Evolutionary conservation across 2,329 filamentous ascomycete species (phyloP).

Genomic region (Apiospora phragmitis): DNA sequence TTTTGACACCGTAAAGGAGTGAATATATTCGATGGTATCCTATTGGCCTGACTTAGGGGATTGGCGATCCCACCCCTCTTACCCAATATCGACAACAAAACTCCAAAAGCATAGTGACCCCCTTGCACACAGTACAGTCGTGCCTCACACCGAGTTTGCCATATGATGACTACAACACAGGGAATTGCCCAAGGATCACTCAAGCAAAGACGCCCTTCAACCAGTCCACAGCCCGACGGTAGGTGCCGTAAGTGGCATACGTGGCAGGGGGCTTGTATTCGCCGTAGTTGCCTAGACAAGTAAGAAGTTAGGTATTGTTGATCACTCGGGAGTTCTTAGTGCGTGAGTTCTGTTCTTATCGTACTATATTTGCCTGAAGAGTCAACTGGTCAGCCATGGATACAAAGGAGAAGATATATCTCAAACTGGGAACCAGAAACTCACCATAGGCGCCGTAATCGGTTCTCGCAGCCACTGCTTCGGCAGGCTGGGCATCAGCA

Average conservation of each 20-base stretch:
- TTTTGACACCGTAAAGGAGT: not conserved
- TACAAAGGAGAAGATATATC: not conserved
- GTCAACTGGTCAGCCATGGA: not conserved
- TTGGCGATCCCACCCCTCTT: not conserved
- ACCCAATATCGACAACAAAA: not conserved
- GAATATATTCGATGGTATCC: not conserved
- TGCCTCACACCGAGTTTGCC: not conserved
- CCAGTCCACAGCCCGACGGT: constrained; percentile 11
- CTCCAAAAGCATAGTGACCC: not conserved
- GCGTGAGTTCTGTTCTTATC: not conserved
- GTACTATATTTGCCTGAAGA: not conserved
- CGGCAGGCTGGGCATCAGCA: not conserved
- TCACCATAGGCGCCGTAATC: not conserved
- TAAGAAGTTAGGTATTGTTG: not conserved
- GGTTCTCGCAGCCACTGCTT: not conserved
- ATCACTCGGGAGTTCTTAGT: not conserved
- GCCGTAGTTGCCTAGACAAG: not conserved
- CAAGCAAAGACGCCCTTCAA: constrained; percentile 2
- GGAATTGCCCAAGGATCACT: too few relatives aligned
- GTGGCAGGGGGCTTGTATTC: not conserved
- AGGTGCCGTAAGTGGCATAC: constrained; percentile 2
- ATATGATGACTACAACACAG: not conserved
- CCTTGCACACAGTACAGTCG: not conserved
- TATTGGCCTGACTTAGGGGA: not conserved
- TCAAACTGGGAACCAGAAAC: not conserved